Evolutionary conservation across 176 grass and related monocot species (phyloP).

Genomic region (Eragrostis curvula): DNA sequence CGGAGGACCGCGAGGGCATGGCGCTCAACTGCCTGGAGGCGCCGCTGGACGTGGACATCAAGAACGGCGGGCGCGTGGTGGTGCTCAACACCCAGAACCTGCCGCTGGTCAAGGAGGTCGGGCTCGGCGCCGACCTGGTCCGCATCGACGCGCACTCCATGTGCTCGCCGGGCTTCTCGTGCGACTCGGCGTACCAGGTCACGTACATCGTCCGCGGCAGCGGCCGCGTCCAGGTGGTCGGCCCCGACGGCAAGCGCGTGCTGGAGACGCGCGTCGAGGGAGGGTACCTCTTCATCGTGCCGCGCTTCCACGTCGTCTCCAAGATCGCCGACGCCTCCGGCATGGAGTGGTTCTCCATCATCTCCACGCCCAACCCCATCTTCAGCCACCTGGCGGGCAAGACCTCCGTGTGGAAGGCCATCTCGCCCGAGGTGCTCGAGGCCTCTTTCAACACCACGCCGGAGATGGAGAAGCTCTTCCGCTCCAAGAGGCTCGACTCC

Average conservation of each 20-base stretch:
- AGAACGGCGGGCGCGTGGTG: conserved; percentile 71
- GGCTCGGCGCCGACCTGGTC: conserved; percentile 81
- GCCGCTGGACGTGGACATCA: conserved; percentile 78
- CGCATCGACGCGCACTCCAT: conserved; percentile 77
- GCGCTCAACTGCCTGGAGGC: conserved; percentile 82
- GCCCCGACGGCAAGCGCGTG: conserved; percentile 71
- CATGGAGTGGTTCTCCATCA: conserved; percentile 97
- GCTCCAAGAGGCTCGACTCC: conserved; percentile 76
- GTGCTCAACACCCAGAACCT: conserved; percentile 84
- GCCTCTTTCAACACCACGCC: conserved; percentile 68
- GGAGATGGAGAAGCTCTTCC: conserved; percentile 78
- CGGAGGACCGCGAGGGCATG: conserved; percentile 59
- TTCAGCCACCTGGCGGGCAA: conserved; percentile 76
- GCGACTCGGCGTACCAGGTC: conserved; percentile 90
- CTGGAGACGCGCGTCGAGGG: conserved; percentile 59
- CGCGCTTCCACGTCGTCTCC: conserved; percentile 83
- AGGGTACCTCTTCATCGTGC: conserved; percentile 81
- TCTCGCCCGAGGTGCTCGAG: conserved; percentile 73
- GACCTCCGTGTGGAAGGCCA: conserved; percentile 93
- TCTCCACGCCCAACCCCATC: conserved; percentile 82
- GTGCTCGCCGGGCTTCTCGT: conserved; percentile 94
- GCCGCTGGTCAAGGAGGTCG: conserved; percentile 69
- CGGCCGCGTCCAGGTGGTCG: conserved; percentile 75
- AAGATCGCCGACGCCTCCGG: conserved; percentile 82
- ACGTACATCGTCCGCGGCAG: conserved; percentile 84